Base-by-base conservation (phyloP, 2,329 filamentous ascomycete genomes). In the Epichloe sylvatica region DNA sequence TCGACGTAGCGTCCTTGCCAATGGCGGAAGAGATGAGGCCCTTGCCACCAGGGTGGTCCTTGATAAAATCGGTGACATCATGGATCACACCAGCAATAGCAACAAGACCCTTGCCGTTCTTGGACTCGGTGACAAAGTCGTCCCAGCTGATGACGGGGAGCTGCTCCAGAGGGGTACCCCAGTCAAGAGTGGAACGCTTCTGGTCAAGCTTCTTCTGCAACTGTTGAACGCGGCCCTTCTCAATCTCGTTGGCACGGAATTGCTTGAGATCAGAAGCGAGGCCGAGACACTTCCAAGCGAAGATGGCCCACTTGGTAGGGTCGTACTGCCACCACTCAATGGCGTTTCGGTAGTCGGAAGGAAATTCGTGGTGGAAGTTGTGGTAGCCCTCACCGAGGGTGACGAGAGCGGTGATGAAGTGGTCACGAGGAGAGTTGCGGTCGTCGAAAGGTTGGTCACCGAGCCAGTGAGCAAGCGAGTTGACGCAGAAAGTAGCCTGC, bases 351-450 rank as follows among this genome's bases (percentile, higher is more conserved):
- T 92, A 94, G 68, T 94, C 87, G 11, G 86, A 91, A 49, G 88
- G 88, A 71, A 94, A 94, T 68, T 94, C 87, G 76, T 94, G 87
- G 71, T 94, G 87, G 77, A 94, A 94, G 77, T 94, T 94, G 77
- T 94, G 87, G 73, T 94, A 94, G 33, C 87, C 87, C 70, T 90
- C 87, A 45, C 87, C 87, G 21, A 94, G 82, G 41, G 87, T 94
- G 58, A 88, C 82, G 17, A 94, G 71, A 42, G 87, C 87, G 39
- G 87, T 94, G 68, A 94, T 80, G 63, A 91, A 77, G 69, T 94
- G 86, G 62, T 94, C 87, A 65, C 88, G 83, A 55, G 87, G 88
- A 53, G 84, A 89, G 79, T 94, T 91, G 69, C 86, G 84, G 76
- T 94, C 88, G 60, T 94, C 87, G 65, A 94, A 94, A 53, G 88